phyloP scores from a whole-genome alignment of 306 rosid species.

The Vigna mungo region DNA sequence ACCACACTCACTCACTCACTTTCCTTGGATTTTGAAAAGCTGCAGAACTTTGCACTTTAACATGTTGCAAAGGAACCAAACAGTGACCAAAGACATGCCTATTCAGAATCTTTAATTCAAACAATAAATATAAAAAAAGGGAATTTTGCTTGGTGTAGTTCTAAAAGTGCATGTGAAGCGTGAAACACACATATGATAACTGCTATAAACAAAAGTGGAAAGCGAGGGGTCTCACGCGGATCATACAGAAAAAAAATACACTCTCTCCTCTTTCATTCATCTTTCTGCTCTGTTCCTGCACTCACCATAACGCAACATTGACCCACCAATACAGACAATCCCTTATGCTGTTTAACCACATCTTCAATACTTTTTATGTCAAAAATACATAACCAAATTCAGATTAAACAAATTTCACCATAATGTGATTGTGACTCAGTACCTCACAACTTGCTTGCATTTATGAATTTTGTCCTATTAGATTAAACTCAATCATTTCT shows the following conservation, averaged over 20 bases:
- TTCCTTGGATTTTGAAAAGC: constrained; percentile 53
- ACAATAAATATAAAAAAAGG: too few species aligned
- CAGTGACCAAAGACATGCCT: constrained; percentile 56
- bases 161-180: constrained; percentile 41
- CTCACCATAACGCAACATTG: constrained; percentile 30
- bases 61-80: constrained; percentile 46
- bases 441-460: too few species aligned
- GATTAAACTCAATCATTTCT: too few species aligned
- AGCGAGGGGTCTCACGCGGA: constrained; percentile 46
- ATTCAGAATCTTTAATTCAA: constrained; percentile 50
- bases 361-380: too few species aligned
- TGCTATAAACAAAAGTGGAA: constrained; percentile 49
- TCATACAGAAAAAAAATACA: constrained; percentile 35
- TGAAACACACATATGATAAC: constrained; percentile 41
- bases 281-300: constrained; percentile 34
- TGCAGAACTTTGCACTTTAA: constrained; percentile 55
- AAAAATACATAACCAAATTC: too few species aligned
- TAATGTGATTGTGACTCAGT: too few species aligned
- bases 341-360: background rate
- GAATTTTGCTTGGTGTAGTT: background rate
- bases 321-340: constrained; percentile 7
- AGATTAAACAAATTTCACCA: too few species aligned
- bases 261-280: constrained; percentile 15
- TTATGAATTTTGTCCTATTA: too few species aligned
- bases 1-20: constrained; percentile 10